phyloP scores from a whole-genome alignment of 805 yeast genomes.

The Nadsonia fulvescens region DNA sequence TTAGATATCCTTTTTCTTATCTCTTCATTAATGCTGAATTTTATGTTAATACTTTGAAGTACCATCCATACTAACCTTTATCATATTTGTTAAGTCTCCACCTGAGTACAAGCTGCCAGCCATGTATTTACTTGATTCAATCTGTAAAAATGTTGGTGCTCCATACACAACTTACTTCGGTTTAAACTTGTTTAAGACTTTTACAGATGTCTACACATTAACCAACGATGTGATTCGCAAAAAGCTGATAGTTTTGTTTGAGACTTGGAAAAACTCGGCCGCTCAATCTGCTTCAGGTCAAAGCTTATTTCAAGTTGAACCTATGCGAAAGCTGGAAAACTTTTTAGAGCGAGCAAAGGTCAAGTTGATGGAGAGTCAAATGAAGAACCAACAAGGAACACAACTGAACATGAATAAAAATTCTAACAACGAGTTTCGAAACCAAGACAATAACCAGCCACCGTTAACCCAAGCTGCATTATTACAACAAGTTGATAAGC shows the following conservation, averaged over 20 bases:
- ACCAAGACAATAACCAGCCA: too few relatives aligned
- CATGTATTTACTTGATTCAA: slow-evolving; percentile 74
- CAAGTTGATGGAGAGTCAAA: slow-evolving; percentile 9
- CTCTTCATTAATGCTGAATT: too few relatives aligned
- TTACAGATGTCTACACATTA: slow-evolving; percentile 58
- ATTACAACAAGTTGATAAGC: slow-evolving; percentile 16
- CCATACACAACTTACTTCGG: slow-evolving; percentile 77
- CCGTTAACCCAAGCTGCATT: slow-evolving; percentile 14
- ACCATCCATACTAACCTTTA: too few relatives aligned
- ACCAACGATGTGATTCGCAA: slow-evolving; percentile 61
- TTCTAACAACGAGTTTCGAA: slow-evolving; percentile 1
- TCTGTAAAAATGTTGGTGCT: slow-evolving; percentile 75
- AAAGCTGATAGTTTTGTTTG: slow-evolving; percentile 59
- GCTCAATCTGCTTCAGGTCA: too few relatives aligned
- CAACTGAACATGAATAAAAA: slow-evolving; percentile 7
- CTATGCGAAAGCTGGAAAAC: slow-evolving; percentile 52
- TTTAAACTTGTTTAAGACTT: slow-evolving; percentile 46
- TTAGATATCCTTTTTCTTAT: too few relatives aligned
- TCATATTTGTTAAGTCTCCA: slow-evolving; percentile 26
- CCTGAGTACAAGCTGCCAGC: slow-evolving; percentile 76
- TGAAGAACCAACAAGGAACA: slow-evolving; percentile 13
- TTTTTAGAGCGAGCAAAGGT: slow-evolving; percentile 27
- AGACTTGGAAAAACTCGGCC: slow-evolving; percentile 70
- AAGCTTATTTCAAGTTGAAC: slow-evolving; percentile 56
- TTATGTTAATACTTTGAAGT: not conserved